These are phyloP conservation scores for Borovskyia barvae DNA, from an alignment of 208 protist genomes.

Conservation along the genomic window DNA sequence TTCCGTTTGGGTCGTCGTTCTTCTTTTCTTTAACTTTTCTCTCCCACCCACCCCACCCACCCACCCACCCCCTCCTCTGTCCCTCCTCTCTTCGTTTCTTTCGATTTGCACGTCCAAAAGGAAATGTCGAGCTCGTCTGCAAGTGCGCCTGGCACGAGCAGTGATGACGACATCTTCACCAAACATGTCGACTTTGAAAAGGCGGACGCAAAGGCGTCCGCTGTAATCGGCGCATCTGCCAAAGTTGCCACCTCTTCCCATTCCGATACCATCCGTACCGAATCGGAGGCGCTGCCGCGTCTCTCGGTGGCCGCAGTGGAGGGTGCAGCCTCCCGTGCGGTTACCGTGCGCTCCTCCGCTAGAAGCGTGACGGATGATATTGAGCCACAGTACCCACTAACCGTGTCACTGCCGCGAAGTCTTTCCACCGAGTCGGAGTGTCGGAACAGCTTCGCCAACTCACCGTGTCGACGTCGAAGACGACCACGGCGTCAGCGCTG, in stretches of 20 bases:
- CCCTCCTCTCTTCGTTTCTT: not conserved
- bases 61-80: not conserved
- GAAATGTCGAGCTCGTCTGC: no score
- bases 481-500: not conserved
- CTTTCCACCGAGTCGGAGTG: not conserved
- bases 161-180: constrained; percentile 28
- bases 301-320: not conserved
- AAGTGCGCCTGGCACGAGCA: no score
- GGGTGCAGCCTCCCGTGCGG: no score
- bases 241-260: not conserved
- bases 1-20: not conserved
- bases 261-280: not conserved
- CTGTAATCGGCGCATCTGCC: not conserved
- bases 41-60: no score
- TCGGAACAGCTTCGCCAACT: not conserved
- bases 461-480: not conserved
- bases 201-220: no score
- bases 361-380: no score
- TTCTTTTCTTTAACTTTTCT: no score
- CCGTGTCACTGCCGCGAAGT: not conserved
- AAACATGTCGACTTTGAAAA: constrained; percentile 9
- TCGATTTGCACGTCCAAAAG: no score
- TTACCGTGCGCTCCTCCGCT: no score
- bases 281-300: not conserved
- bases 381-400: no score